phyloP scores from a whole-genome alignment of 2,329 filamentous ascomycete genomes.

The Cordyceps javanica region DNA sequence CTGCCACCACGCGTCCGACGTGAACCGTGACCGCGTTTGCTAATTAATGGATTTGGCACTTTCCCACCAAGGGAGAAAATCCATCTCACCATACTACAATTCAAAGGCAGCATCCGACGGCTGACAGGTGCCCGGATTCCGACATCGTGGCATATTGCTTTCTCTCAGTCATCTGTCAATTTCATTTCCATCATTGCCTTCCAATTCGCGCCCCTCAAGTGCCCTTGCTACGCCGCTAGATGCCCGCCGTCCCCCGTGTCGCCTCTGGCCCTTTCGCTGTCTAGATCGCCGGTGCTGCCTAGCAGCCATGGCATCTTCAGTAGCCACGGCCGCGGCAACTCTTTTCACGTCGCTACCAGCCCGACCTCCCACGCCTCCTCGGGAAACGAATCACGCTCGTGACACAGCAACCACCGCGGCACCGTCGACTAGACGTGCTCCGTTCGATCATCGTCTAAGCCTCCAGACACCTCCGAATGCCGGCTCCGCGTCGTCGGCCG shows the following conservation, averaged over 20 bases:
- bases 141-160: background rate
- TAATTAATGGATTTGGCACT: conserved; percentile 12
- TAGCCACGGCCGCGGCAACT: conserved; percentile 26
- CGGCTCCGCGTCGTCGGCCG: conserved; percentile 38
- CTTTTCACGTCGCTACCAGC: conserved; percentile 47
- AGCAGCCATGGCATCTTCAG: conserved; percentile 37
- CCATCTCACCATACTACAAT: conserved; percentile 2
- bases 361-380: conserved; percentile 63
- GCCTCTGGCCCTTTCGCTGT: conserved; percentile 22
- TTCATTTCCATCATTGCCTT: background rate
- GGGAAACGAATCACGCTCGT: conserved; percentile 39
- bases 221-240: background rate
- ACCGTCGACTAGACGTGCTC: conserved; percentile 29
- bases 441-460: conserved; percentile 32
- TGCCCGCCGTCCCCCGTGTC: background rate
- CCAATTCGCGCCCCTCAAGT: background rate
- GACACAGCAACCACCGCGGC: conserved; percentile 28
- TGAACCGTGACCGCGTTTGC: conserved; percentile 18
- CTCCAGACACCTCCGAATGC: conserved; percentile 48
- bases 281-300: conserved; percentile 35
- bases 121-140: background rate
- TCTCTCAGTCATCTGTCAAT: background rate
- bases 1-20: conserved; percentile 15
- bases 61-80: conserved; percentile 5
- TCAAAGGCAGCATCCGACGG: background rate